These are phyloP conservation scores for Eucalyptus sp. DNA, from an alignment of 345 rosid species.

Conservation along the genomic window DNA sequence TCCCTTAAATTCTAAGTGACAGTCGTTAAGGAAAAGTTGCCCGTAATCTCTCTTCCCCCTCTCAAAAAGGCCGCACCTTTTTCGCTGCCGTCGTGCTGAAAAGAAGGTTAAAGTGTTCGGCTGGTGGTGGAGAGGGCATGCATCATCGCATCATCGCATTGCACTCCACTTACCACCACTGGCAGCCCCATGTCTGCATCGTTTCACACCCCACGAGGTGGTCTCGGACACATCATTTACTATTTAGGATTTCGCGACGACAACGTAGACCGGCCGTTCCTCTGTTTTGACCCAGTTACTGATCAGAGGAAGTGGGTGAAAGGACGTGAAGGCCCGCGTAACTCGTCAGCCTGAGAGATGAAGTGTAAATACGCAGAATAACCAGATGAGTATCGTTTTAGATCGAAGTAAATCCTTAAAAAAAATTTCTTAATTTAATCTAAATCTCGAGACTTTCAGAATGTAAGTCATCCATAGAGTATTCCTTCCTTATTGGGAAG, in stretches of 20 bases:
- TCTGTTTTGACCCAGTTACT: neutral
- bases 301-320: neutral
- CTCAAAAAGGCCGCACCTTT: neutral
- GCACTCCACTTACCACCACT: neutral
- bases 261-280: neutral
- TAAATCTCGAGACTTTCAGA: rapidly evolving
- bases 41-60: neutral
- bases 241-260: neutral
- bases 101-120: neutral
- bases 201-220: neutral
- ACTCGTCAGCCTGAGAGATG: neutral
- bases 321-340: neutral
- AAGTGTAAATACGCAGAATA: neutral
- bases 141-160: neutral
- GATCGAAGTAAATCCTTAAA: no score
- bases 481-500: no score
- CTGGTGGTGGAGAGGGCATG: neutral
- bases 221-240: neutral
- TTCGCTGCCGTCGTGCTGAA: neutral
- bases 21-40: neutral
- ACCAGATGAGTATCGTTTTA: neutral
- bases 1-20: no score
- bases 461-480: no score
- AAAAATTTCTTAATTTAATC: no score
- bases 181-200: no score